These are phyloP conservation scores for Fomes fomentarius DNA, from an alignment of 1,284 basidiomycete genomes.

Conservation along the genomic window DNA sequence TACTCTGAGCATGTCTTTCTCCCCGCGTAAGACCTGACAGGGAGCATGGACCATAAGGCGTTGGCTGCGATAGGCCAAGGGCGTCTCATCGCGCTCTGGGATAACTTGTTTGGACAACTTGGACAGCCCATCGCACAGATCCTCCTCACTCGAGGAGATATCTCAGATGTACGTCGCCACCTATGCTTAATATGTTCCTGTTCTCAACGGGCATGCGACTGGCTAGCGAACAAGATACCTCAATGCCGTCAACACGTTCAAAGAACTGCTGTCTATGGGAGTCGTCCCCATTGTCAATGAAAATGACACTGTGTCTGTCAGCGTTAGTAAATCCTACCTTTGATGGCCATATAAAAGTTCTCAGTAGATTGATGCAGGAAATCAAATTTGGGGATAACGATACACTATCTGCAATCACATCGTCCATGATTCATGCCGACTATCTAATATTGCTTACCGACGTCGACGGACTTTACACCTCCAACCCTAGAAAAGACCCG, in stretches of 20 bases:
- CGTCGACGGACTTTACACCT: constrained; percentile 94
- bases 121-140: constrained; percentile 97
- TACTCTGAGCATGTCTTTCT: not conserved
- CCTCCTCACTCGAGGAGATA: constrained; percentile 91
- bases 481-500: constrained; percentile 92
- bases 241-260: constrained; percentile 93
- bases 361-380: constrained; percentile 59
- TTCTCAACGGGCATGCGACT: no score
- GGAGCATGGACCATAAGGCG: constrained; percentile 52
- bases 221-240: constrained; percentile 86
- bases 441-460: constrained; percentile 97
- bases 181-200: no score
- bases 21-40: no score
- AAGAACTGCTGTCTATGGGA: constrained; percentile 86
- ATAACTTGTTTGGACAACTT: constrained; percentile 92
- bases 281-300: constrained; percentile 96
- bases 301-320: constrained; percentile 95
- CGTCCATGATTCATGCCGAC: constrained; percentile 96
- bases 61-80: constrained; percentile 97
- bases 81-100: constrained; percentile 94
- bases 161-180: constrained; percentile 94
- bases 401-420: constrained; percentile 95
- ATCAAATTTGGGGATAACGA: constrained; percentile 99
- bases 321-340: constrained; percentile 55
- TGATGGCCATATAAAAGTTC: no score